Base-by-base conservation (phyloP, 176 grass and related monocot species). In the Oryza longistaminata region DNA sequence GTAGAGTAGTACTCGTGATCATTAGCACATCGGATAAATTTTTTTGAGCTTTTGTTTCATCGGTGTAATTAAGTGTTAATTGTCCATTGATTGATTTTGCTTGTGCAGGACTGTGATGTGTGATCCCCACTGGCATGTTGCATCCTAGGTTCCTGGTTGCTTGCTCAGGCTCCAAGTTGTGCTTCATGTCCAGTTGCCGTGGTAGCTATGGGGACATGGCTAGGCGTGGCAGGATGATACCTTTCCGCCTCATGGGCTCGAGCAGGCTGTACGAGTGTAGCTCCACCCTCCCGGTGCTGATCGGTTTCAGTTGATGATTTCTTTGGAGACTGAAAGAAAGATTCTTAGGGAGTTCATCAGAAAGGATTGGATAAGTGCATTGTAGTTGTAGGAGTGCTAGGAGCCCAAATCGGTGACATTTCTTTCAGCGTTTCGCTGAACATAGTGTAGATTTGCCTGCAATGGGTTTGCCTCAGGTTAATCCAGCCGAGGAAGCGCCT, bases 391-490 rank as follows among this genome's bases (percentile, higher is more conserved):
- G 75, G 61, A 49, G 69, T 37, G 60, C 16, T 49, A 64, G 75
- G 61, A 83, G 34, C 25, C 48, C 70, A 83, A 34, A 75, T 73
- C 70, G 65, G 42, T 15, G 37, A 3, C 19, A 43, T 70, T 49
- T 26, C 35, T 48, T 49, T 39, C 72, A 43, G 42, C 42, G 10
- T 43, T 43, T 43, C 29, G 3, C 35, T 9, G 15, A 68, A 37
- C n/a, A 42, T 64, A 72, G 11, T 21, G 25, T 26, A 46, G 72
- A 86, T 82, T 82, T 77, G 65, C 19, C 39, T 81, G 48, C 29
- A 14, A 99, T 99, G 97, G 97, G 97, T 19, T 91, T 99, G 64
- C 97, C 88, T 73, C 97, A 99, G 89, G 52, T 85, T 73, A 75
- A 79, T 25, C 66, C 85, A 45, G 81, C 74, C 37, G 86, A 92